Percentiles rank a stretch among this genome's conserved stretches.
Evolutionary conservation across 352 stramenopile species (phyloP).

Genomic region (Pythium aristosporum): DNA sequence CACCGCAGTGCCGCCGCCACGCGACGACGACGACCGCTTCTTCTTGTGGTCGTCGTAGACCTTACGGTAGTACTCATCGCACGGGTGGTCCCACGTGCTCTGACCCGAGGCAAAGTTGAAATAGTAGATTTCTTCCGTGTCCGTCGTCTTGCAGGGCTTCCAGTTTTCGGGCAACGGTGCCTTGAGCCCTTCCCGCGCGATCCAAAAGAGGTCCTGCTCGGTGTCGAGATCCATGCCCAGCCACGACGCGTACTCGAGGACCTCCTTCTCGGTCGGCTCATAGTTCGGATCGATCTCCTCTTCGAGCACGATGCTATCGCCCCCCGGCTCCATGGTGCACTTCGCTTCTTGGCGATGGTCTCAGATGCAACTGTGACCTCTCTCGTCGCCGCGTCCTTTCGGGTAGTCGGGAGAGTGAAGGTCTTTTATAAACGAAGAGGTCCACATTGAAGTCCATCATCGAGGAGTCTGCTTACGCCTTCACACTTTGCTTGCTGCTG

Average conservation of each 20-base stretch:
- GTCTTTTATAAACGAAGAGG: not conserved
- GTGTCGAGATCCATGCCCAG: slow-evolving; percentile 93
- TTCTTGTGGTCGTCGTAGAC: slow-evolving; percentile 94
- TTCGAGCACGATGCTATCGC: slow-evolving; percentile 90
- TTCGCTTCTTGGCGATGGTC: not conserved
- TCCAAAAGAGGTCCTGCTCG: slow-evolving; percentile 93
- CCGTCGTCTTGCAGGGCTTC: slow-evolving; percentile 95
- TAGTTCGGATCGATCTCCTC: slow-evolving; percentile 96
- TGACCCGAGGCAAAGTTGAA: slow-evolving; percentile 93
- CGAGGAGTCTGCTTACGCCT: not conserved
- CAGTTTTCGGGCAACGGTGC: slow-evolving; percentile 93
- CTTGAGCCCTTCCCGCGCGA: slow-evolving; percentile 92
- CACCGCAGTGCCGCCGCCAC: not conserved
- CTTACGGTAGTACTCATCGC: slow-evolving; percentile 93
- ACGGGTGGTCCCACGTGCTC: slow-evolving; percentile 94
- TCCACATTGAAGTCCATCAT: slow-evolving; percentile 3
- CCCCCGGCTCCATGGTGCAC: slow-evolving; percentile 40
- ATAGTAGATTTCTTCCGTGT: slow-evolving; percentile 96
- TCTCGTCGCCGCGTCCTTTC: slow-evolving; percentile 11
- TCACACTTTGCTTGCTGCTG: no score
- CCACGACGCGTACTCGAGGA: slow-evolving; percentile 94
- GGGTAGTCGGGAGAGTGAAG: not conserved
- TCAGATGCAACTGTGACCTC: not conserved
- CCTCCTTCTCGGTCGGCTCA: slow-evolving; percentile 89
- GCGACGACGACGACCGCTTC: slow-evolving; percentile 30